Percentiles rank a stretch among this genome's conserved stretches.
Evolutionary conservation across 352 stramenopile species (phyloP).

Genomic region (Pythium scleroteichum): DNA sequence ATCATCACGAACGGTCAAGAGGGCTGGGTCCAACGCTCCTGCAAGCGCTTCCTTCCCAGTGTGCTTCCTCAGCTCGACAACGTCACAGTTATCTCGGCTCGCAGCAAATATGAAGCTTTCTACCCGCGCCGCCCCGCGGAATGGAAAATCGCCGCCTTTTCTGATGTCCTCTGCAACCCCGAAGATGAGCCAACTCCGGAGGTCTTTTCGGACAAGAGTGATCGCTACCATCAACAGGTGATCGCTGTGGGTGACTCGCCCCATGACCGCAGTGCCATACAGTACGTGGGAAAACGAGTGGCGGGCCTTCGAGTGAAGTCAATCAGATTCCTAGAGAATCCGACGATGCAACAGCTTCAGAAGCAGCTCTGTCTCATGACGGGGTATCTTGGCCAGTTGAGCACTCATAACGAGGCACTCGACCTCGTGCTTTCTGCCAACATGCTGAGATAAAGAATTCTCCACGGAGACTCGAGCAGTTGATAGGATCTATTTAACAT

Average conservation of each 20-base stretch:
- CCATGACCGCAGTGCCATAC: conserved; percentile 68
- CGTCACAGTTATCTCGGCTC: conserved; percentile 69
- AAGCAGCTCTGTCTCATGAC: conserved; percentile 66
- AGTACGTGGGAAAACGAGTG: conserved; percentile 57
- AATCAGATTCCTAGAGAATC: conserved; percentile 78
- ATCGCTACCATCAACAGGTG: conserved; percentile 41
- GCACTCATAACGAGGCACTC: conserved; percentile 55
- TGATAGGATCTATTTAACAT: conserved; percentile 25
- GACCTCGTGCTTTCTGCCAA: conserved; percentile 72
- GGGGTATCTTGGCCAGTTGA: conserved; percentile 67
- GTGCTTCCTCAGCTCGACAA: conserved; percentile 52
- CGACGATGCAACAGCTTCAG: conserved; percentile 69
- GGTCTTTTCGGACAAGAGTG: conserved; percentile 7
- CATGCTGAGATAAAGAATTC: conserved; percentile 52
- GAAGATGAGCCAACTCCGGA: conserved; percentile 12
- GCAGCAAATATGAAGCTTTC: conserved; percentile 55
- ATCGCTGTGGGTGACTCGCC: conserved; percentile 75
- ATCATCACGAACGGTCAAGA: conserved; percentile 74
- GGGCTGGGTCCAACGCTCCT: conserved; percentile 78
- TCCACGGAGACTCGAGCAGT: neutral
- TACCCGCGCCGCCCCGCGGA: conserved; percentile 66
- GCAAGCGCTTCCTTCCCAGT: conserved; percentile 65
- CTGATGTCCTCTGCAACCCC: conserved; percentile 51
- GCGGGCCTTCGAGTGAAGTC: conserved; percentile 65
- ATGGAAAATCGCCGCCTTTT: conserved; percentile 81